Conservation (phyloP, 2,329 filamentous ascomycete genomes). For the Colletotrichum sp. region DNA sequence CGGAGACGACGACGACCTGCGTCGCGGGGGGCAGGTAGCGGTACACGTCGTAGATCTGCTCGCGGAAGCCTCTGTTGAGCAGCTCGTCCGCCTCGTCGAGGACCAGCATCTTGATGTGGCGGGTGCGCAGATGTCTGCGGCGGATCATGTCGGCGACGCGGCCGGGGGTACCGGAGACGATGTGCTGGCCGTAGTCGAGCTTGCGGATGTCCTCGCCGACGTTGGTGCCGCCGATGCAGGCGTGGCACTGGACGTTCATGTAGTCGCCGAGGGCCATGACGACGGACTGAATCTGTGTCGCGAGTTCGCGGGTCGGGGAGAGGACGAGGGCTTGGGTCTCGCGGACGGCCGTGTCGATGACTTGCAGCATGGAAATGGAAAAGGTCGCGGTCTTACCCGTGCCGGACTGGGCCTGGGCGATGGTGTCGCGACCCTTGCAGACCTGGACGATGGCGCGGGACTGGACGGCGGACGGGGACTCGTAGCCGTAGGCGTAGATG, state of each 20-base stretch:
- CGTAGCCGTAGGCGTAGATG: slow-evolving; percentile 98
- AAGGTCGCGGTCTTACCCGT: slow-evolving; percentile 98
- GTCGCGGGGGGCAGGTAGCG: slow-evolving; percentile 95
- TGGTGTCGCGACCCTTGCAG: slow-evolving; percentile 98
- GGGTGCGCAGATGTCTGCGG: slow-evolving; percentile 59
- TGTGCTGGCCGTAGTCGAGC: slow-evolving; percentile 96
- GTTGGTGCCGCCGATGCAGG: slow-evolving; percentile 97
- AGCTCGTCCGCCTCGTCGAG: slow-evolving; percentile 67
- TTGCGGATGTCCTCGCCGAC: slow-evolving; percentile 98
- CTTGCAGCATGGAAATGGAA: slow-evolving; percentile 93
- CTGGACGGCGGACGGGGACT: slow-evolving; percentile 96
- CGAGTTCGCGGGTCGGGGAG: slow-evolving; percentile 94
- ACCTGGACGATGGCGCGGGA: slow-evolving; percentile 98
- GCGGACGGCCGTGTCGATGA: slow-evolving; percentile 91
- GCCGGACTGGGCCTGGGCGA: slow-evolving; percentile 96
- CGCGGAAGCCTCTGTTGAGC: slow-evolving; percentile 92
- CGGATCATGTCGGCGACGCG: slow-evolving; percentile 77
- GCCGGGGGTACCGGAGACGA: slow-evolving; percentile 96
- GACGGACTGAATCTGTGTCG: slow-evolving; percentile 97
- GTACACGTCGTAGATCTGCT: slow-evolving; percentile 99
- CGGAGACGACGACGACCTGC: slow-evolving; percentile 97
- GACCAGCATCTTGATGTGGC: slow-evolving; percentile 69
- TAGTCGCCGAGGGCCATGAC: slow-evolving; percentile 99
- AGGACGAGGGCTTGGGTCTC: slow-evolving; percentile 95
- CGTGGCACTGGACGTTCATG: slow-evolving; percentile 99